These are phyloP conservation scores for Scutellaria galericulata DNA, from an alignment of 257 asterid genomes.

Conservation along the genomic window DNA sequence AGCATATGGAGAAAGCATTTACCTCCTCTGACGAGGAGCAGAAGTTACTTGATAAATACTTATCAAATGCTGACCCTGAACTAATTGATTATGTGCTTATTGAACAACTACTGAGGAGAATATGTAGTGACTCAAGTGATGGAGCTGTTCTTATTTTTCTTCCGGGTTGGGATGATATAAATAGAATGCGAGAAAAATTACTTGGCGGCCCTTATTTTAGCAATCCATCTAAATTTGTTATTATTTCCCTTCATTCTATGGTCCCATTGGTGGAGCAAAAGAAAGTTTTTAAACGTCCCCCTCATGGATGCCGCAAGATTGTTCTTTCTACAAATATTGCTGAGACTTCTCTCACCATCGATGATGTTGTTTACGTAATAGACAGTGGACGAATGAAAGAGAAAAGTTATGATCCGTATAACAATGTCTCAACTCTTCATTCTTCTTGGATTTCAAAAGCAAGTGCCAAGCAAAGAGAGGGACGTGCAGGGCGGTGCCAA, in stretches of 20 bases:
- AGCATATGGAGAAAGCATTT: slow-evolving; percentile 58
- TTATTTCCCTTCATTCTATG: slow-evolving; percentile 83
- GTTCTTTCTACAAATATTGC: slow-evolving; percentile 95
- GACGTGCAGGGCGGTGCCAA: slow-evolving; percentile 98
- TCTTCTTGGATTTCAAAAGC: slow-evolving; percentile 98
- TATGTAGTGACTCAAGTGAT: slow-evolving; percentile 66
- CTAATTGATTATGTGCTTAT: slow-evolving; percentile 76
- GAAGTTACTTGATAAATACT: slow-evolving; percentile 70
- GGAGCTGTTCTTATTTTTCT: slow-evolving; percentile 95
- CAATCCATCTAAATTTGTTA: slow-evolving; percentile 60
- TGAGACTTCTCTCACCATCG: slow-evolving; percentile 92
- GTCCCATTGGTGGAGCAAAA: slow-evolving; percentile 84
- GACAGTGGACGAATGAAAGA: slow-evolving; percentile 97
- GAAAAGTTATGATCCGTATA: slow-evolving; percentile 85
- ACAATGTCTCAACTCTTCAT: slow-evolving; percentile 85
- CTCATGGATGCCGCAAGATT: slow-evolving; percentile 82
- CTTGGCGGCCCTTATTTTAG: slow-evolving; percentile 65
- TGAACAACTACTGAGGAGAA: slow-evolving; percentile 70
- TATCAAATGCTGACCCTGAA: slow-evolving; percentile 70
- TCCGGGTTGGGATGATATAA: slow-evolving; percentile 97
- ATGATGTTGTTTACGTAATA: slow-evolving; percentile 88
- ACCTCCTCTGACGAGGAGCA: slow-evolving; percentile 53
- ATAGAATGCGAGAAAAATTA: slow-evolving; percentile 62
- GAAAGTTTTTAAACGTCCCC: slow-evolving; percentile 71
- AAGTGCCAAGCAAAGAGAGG: slow-evolving; percentile 90